Percentiles rank a stretch among this genome's conserved stretches.
These are phyloP conservation scores for Mycena pura DNA, from an alignment of 768 basidiomycete genomes.

Conservation along the genomic window DNA sequence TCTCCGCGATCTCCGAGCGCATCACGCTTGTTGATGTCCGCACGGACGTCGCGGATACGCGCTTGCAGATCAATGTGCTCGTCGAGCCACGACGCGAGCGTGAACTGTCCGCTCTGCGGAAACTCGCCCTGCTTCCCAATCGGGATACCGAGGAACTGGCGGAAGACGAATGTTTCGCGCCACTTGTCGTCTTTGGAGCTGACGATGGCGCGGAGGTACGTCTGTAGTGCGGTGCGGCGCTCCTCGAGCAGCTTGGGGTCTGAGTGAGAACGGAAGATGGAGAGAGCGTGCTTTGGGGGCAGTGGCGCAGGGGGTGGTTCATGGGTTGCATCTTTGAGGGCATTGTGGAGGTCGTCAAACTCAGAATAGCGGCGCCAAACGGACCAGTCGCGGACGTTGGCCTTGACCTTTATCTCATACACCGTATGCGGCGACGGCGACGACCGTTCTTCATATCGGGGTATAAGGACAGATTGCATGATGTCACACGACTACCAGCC, in stretches of 20 bases:
- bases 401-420: constrained; percentile 84
- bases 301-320: constrained; percentile 80
- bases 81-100: constrained; percentile 85
- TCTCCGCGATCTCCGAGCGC: constrained; percentile 80
- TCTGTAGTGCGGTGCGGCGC: constrained; percentile 77
- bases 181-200: constrained; percentile 82
- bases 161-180: constrained; percentile 80
- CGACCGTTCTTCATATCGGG: constrained; percentile 69
- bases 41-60: constrained; percentile 80
- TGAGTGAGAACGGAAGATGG: constrained; percentile 64
- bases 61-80: constrained; percentile 84
- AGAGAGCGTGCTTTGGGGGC: constrained; percentile 84
- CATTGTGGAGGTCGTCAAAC: constrained; percentile 86
- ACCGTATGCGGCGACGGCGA: constrained; percentile 81
- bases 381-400: constrained; percentile 90
- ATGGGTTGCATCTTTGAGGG: constrained; percentile 76
- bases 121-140: constrained; percentile 55
- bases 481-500: not conserved
- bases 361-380: constrained; percentile 96
- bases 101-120: constrained; percentile 58
- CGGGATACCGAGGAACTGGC: constrained; percentile 88
- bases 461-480: constrained; percentile 57
- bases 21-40: constrained; percentile 88
- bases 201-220: constrained; percentile 86
- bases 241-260: constrained; percentile 76